Evolutionary conservation across 176 grass and related monocot species (phyloP).

Genomic region (Rhynchospora breviuscula): DNA sequence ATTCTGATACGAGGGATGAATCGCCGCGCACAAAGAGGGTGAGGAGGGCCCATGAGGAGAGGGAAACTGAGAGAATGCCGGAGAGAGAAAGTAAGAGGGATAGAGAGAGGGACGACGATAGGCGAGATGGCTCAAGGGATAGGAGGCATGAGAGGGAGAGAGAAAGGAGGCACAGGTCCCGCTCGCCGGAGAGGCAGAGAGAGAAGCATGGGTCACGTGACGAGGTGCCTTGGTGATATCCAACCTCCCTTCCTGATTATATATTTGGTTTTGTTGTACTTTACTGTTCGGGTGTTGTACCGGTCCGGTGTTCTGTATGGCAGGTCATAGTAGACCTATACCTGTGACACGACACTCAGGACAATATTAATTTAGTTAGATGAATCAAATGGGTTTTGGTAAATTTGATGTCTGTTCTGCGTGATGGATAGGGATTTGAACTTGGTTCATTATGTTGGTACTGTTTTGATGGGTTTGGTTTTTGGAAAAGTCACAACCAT

Average conservation of each 20-base stretch:
- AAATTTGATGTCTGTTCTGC: not conserved
- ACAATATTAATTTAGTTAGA: not conserved
- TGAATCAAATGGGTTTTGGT: not conserved
- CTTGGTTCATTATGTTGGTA: not conserved
- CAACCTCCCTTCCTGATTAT: not conserved
- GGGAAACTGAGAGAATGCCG: constrained; percentile 12
- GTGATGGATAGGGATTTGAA: not conserved
- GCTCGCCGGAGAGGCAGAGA: constrained; percentile 36
- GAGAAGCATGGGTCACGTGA: constrained; percentile 29
- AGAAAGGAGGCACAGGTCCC: constrained; percentile 35
- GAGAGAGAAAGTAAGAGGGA: constrained; percentile 26
- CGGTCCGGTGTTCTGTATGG: not conserved
- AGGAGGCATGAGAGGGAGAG: constrained; percentile 25
- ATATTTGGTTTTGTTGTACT: not conserved
- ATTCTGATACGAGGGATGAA: constrained; percentile 29
- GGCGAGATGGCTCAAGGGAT: constrained; percentile 13
- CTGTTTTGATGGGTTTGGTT: not conserved
- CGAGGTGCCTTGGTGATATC: constrained; percentile 67
- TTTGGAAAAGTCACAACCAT: not conserved
- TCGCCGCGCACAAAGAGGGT: constrained; percentile 49
- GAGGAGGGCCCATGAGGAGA: constrained; percentile 38
- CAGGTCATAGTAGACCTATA: not conserved
- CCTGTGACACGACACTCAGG: not conserved
- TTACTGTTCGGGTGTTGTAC: not conserved
- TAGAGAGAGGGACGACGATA: constrained; percentile 31